Percentiles rank a stretch among this genome's conserved stretches.
Evolutionary conservation across 768 basidiomycete species (phyloP).

Genomic region (Termitomyces titanicus): DNA sequence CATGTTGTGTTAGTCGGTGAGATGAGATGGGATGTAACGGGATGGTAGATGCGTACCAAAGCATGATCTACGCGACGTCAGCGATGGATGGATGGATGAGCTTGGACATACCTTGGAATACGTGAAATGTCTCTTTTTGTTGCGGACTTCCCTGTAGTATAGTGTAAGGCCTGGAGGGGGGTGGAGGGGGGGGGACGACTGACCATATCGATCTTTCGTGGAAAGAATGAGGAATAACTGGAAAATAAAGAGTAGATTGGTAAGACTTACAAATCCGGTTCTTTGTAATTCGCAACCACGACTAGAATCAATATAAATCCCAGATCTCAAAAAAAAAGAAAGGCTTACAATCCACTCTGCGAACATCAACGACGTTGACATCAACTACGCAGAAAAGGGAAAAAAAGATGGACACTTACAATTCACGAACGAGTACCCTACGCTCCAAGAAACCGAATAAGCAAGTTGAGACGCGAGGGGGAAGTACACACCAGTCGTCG

Average conservation of each 20-base stretch:
- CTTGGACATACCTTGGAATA: conserved; percentile 72
- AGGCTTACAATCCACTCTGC: conserved; percentile 68
- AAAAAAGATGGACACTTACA: conserved; percentile 42
- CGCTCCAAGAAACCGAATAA: too few species aligned
- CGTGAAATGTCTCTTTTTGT: conserved; percentile 81
- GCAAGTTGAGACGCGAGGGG: too few species aligned
- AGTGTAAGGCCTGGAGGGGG: too few species aligned
- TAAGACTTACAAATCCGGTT: conserved; percentile 72
- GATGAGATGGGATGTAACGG: too few species aligned
- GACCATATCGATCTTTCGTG: conserved; percentile 73
- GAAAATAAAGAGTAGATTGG: conserved; percentile 3
- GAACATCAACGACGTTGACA: neutral
- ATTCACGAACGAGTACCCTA: conserved; percentile 69
- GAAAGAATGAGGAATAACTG: neutral
- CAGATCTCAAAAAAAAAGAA: neutral
- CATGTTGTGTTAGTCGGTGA: too few species aligned
- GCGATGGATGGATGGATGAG: neutral
- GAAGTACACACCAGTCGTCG: conserved; percentile 35
- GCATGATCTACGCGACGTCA: conserved; percentile 65
- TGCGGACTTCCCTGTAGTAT: conserved; percentile 77
- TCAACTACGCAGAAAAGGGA: neutral
- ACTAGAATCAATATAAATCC: conserved; percentile 34
- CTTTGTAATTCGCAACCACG: conserved; percentile 68
- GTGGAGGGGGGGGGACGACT: conserved; percentile 26
- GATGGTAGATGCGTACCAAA: conserved; percentile 55